Base-by-base conservation (phyloP, 805 yeast species). In the Sugiyamaella valdiviana region DNA sequence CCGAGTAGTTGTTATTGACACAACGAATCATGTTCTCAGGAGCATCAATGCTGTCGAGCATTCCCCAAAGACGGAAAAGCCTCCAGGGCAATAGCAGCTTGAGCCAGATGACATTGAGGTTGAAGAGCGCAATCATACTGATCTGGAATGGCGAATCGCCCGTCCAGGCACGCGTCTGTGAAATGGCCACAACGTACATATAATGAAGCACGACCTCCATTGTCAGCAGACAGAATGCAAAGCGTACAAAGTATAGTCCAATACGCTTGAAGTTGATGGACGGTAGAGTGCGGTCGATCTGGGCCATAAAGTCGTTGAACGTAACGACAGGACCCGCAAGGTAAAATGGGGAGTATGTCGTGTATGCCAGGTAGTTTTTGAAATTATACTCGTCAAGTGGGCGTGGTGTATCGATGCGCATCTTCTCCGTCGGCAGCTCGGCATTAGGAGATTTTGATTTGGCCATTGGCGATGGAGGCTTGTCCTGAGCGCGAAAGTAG, bases 1-100 rank as follows among this genome's bases (percentile, higher is more conserved):
- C 93, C 29, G 95, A 84, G 65, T 82, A 93, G 67, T 93, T 93
- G 66, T 93, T 88, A 63, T 88, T 85, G 80, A 93, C 87, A 63
- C 98, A 90, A 50, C 99, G 74, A 49, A 93, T 81, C 98, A 93
- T 93, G 61, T 93, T 93, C 63, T 93, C 99, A 2, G 99, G 98
- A 0, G 98, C 86, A 61, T 93, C 98, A 45, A 91, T 87, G 0
- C 85, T 86, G 65, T 93, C 99, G n/a, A 86, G 56, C 49, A 93
- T 68, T 6, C 93, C 77, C 99, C 99, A 93, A 56, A 91, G 73
- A 53, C 99, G 73, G 69, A 93, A 93, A 43, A 91, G 69, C 62
- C 99, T 75, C 99, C 99, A 93, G 5, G 99, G 99, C 46, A 93
- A 83, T 49, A 93, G 74, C 36, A 93, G 66, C 56, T 93, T 93